Evolutionary conservation across 345 rosid genomes (phyloP).

Genomic region (rapeseed (Brassica napus)): DNA sequence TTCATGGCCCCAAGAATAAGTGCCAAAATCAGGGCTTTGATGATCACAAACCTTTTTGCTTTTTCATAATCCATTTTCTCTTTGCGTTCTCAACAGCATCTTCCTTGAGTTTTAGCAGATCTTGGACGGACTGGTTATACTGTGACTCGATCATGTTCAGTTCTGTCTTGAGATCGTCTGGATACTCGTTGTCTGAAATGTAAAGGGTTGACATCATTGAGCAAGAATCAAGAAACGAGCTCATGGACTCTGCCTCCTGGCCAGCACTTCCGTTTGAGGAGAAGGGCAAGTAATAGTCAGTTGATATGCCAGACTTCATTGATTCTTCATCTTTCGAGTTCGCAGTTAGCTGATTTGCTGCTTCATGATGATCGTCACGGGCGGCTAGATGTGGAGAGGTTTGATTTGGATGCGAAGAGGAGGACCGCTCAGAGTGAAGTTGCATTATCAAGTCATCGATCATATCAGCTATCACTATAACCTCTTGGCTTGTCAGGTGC

Average conservation of each 20-base stretch:
- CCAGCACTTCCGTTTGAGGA: conserved; percentile 35
- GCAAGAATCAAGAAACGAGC: conserved; percentile 45
- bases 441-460: conserved; percentile 63
- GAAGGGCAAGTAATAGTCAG: conserved; percentile 49
- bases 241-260: conserved; percentile 37
- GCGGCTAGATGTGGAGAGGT: conserved; percentile 12
- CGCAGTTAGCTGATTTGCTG: conserved; percentile 25
- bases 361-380: conserved; percentile 30
- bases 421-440: conserved; percentile 47
- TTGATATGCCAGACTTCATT: conserved; percentile 49
- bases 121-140: conserved; percentile 56
- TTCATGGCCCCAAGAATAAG: conserved; percentile 5
- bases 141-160: conserved; percentile 55
- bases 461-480: conserved; percentile 65
- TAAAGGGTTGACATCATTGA: conserved; percentile 46
- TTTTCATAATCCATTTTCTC: conserved; percentile 60
- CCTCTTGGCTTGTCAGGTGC: conserved; percentile 62
- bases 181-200: conserved; percentile 43
- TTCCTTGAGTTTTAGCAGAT: conserved; percentile 64
- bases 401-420: conserved; percentile 37
- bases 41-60: conserved; percentile 37
- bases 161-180: conserved; percentile 53
- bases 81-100: conserved; percentile 63
- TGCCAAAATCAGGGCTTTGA: conserved; percentile 22
- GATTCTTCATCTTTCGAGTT: conserved; percentile 42